A percentile compares a stretch with the other conserved stretches of the same genome.
phyloP scores from a whole-genome alignment of 805 yeast genomes.

The Yarrowia sp. region DNA sequence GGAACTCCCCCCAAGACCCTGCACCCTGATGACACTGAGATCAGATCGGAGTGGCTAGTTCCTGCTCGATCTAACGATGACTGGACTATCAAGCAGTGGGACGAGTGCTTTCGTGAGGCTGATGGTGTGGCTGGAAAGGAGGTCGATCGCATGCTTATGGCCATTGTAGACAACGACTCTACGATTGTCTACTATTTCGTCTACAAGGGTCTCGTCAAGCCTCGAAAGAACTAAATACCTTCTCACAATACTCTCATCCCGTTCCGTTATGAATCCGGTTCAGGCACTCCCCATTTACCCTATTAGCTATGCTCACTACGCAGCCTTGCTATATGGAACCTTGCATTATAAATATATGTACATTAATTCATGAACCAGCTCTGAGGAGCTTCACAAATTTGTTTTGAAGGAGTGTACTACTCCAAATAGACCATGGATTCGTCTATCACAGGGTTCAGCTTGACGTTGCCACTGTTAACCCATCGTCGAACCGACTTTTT shows the following conservation, averaged over 20 bases:
- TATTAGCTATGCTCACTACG: too few species aligned
- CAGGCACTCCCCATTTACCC: neutral
- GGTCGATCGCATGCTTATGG: conserved; percentile 41
- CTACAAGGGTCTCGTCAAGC: conserved; percentile 42
- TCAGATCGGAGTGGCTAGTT: conserved; percentile 34
- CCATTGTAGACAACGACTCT: conserved; percentile 44
- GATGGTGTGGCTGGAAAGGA: conserved; percentile 27
- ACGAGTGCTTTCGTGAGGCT: conserved; percentile 36
- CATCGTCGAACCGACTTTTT: conserved; percentile 12
- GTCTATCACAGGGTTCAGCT: conserved; percentile 11
- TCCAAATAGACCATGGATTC: conserved; percentile 8
- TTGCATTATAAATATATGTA: conserved; percentile 23
- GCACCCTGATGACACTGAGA: conserved; percentile 31
- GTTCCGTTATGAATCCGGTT: conserved; percentile 5
- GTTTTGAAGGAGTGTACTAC: too few species aligned
- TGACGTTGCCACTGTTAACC: conserved; percentile 4
- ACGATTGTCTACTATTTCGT: conserved; percentile 46
- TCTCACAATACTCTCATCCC: neutral
- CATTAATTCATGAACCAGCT: neutral
- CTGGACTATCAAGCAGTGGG: conserved; percentile 41
- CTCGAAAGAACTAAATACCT: conserved; percentile 40
- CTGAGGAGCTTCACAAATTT: too few species aligned
- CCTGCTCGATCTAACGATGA: conserved; percentile 35
- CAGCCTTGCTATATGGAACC: too few species aligned
- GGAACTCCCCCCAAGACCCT: conserved; percentile 41